Percentiles rank a stretch among this genome's conserved stretches.
These are phyloP conservation scores for Leccinum uliginosum DNA, from an alignment of 768 basidiomycete species.

Conservation along the genomic window DNA sequence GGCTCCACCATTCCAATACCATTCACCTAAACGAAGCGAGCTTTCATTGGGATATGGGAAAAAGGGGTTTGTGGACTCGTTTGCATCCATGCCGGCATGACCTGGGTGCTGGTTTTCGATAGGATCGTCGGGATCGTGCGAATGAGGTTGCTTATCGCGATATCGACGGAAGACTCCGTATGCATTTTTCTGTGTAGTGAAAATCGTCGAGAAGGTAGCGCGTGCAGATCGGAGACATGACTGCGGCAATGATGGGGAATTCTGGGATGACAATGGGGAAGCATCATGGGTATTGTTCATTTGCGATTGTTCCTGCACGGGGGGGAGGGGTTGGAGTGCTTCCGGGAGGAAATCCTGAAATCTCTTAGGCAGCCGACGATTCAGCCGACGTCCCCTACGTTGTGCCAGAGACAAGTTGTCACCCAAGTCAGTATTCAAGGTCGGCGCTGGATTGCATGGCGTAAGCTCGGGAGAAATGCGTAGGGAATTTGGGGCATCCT, in stretches of 20 bases:
- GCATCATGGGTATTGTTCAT: background rate
- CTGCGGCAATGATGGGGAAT: background rate
- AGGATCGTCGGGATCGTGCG: background rate
- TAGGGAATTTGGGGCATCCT: background rate
- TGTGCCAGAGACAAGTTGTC: background rate
- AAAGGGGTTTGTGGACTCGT: background rate
- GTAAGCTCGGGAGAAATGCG: background rate
- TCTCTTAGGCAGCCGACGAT: background rate
- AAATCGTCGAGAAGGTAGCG: background rate
- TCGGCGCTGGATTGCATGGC: background rate
- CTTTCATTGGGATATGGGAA: background rate
- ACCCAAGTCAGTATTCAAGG: background rate
- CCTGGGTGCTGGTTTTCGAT: background rate
- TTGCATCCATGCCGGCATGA: background rate
- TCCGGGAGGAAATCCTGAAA: background rate
- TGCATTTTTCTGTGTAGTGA: background rate
- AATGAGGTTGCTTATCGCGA: background rate
- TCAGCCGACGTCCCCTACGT: background rate
- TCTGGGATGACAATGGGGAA: background rate
- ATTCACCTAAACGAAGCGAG: background rate
- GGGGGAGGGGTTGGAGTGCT: background rate
- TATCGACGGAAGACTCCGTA: background rate
- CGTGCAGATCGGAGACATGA: background rate
- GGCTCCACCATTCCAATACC: background rate
- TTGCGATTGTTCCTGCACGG: background rate